Base-by-base conservation (phyloP, 2,329 filamentous ascomycete species). In the Rhytidhysteron rufulum region DNA sequence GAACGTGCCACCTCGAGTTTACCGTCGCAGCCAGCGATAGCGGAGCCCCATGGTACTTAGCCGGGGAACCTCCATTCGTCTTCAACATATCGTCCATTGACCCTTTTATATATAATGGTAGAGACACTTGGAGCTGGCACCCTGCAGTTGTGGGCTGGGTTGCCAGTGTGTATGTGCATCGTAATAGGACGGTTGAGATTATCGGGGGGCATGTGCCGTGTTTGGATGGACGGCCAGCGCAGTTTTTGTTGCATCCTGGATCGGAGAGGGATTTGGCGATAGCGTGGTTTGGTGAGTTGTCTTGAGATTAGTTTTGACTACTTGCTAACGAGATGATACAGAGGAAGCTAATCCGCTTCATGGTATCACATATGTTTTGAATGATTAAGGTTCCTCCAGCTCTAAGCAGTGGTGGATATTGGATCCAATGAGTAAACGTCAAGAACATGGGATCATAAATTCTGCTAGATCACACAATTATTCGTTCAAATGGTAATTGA, bases 301-400 rank as follows among this genome's bases (percentile, higher is more conserved):
- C 2, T 4, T 27, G n/a, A 13, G 20, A 18, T n/a, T 16, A 16
- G 21, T 10, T 17, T 20, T 39, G 36, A 34, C 20, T 13, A 10
- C n/a, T n/a, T n/a, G n/a, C n/a, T n/a, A n/a, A n/a, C n/a, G n/a
- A n/a, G 22, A 16, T 6, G 11, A 15, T 10, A 27, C 19, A 39
- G 61, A 64, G 43, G 27, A 61, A 40, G 48, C 54, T 19, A 51
- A 60, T 37, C 48, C 46, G 7, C 18, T 39, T 10, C 53, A 65
- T 49, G 61, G 61, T 2, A 46, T 63, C 33, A 53, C 53, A 21
- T 55, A 59, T 40, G 60, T 60, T 31, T 55, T 62, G 54, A 46
- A 24, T 15, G 17, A 35, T 19, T 33, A 9, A 33, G 4, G 11
- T 11, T 10, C n/a, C n/a, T n/a, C n/a, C n/a, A n/a, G n/a, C n/a